Evolutionary conservation across 1,284 basidiomycete genomes (phyloP).

Genomic region (Meripilus lineatus): DNA sequence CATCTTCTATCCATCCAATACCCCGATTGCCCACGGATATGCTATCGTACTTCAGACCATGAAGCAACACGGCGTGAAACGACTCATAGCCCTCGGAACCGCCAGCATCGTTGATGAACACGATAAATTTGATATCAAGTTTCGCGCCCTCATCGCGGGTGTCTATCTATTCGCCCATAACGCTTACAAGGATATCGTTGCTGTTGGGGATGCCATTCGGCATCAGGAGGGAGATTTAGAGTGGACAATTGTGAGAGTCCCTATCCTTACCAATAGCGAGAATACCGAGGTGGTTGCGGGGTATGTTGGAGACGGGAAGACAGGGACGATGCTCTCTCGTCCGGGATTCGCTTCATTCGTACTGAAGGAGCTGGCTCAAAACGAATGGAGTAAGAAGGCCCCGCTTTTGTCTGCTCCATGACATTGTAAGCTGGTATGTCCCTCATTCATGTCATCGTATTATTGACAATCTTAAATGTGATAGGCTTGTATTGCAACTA

Average conservation of each 20-base stretch:
- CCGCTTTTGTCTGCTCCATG: slow-evolving; percentile 28
- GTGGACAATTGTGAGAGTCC: slow-evolving; percentile 67
- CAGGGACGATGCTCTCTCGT: slow-evolving; percentile 42
- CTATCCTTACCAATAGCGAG: slow-evolving; percentile 45
- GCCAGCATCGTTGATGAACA: slow-evolving; percentile 54
- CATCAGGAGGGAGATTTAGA: slow-evolving; percentile 42
- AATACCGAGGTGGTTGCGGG: slow-evolving; percentile 46
- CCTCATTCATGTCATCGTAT: not conserved
- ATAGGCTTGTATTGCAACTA: no score
- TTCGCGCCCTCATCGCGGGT: slow-evolving; percentile 37
- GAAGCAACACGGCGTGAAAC: slow-evolving; percentile 43
- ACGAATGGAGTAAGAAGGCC: slow-evolving; percentile 39
- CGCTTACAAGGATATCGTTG: slow-evolving; percentile 44
- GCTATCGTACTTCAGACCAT: slow-evolving; percentile 48
- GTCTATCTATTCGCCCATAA: slow-evolving; percentile 32
- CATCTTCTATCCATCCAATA: slow-evolving; percentile 37
- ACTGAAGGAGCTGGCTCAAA: slow-evolving; percentile 46
- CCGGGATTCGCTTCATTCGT: slow-evolving; percentile 56
- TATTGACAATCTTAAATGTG: no score
- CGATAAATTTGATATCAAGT: slow-evolving; percentile 50
- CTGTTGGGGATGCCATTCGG: slow-evolving; percentile 50
- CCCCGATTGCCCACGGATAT: slow-evolving; percentile 60
- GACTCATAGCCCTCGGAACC: slow-evolving; percentile 62
- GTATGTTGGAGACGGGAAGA: slow-evolving; percentile 59
- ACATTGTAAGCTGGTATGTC: slow-evolving; percentile 2